Base-by-base conservation (phyloP, 1,284 basidiomycete genomes). In the Ceratobasidium sp. region DNA sequence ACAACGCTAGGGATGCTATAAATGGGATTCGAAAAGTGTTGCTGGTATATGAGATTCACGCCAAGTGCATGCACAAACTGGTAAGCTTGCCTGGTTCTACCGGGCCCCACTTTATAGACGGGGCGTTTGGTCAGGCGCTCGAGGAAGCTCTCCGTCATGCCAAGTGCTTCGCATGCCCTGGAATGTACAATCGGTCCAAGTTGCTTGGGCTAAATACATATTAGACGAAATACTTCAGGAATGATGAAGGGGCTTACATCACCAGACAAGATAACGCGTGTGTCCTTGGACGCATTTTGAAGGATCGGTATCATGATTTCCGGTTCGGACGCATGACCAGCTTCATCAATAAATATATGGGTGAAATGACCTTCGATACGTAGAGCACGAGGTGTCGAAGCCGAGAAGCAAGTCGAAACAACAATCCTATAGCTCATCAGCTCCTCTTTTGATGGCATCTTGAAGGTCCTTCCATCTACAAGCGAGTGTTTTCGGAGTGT, bases 261-360 rank as follows among this genome's bases (percentile, higher is more conserved):
- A 0, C 87, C 87, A 2, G 84, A 83, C 0, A 88, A 77, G 31
- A 87, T 74, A 27, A 88, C 75, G 69, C 86, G 86, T 0, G 86
- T 88, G 0, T 60, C 29, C 6, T 7, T 13, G 13, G 42, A 27
- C n/a, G 62, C 34, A 22, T 64, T 64, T 38, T 50, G 58, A n/a
- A 64, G 32, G 73, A 88, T 84, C 0, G 82, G 79, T 25, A 87
- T 80, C 77, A 87, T 83, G 0, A 78, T 78, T 73, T 87, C 85
- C 0, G 87, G 85, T 74, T 89, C 87, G 0, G 83, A 85, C 0
- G 85, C 86, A 72, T 89, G 86, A 0, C 85, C 87, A 1, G 87
- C 86, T 73, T 89, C 87, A 73, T 89, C 87, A 8, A 87, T 77
- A 73, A 88, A 86, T 17, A 89, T 85, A 69, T 88, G 83, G 0